A percentile compares a stretch with the other conserved stretches of the same genome.
These are phyloP conservation scores for Betula pendula DNA, from an alignment of 306 rosid genomes.

Conservation along the genomic window DNA sequence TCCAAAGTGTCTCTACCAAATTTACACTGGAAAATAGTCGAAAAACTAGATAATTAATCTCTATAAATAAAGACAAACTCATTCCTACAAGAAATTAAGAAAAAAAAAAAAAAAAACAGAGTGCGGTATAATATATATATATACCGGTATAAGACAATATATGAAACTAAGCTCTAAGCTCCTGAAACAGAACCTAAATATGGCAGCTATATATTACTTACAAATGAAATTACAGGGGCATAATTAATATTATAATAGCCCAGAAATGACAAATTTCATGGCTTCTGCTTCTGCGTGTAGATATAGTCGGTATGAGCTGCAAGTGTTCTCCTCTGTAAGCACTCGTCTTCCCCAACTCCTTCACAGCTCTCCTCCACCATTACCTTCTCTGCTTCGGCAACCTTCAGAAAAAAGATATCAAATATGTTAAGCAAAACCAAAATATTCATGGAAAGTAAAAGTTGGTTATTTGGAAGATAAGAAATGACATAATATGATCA, in stretches of 20 bases:
- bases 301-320: conserved; percentile 84
- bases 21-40: neutral
- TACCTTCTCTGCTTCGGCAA: conserved; percentile 34
- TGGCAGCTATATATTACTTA: conserved; percentile 20
- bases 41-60: neutral
- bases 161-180: neutral
- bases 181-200: conserved; percentile 1
- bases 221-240: conserved; percentile 27
- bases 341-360: conserved; percentile 67
- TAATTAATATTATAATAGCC: neutral
- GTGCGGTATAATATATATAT: too few relatives aligned
- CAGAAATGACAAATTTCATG: conserved; percentile 36
- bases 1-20: neutral
- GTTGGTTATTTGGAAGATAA: neutral
- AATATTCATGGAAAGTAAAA: neutral
- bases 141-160: neutral
- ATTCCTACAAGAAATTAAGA: conserved; percentile 23
- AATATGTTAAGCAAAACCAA: neutral
- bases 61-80: neutral
- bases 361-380: conserved; percentile 61
- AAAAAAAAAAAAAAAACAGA: neutral
- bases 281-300: conserved; percentile 70
- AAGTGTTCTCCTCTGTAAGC: conserved; percentile 83
- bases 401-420: conserved; percentile 36
- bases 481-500: neutral